These are phyloP conservation scores for Iris macrosiphon DNA, from an alignment of 106 monocot species.

Conservation along the genomic window DNA sequence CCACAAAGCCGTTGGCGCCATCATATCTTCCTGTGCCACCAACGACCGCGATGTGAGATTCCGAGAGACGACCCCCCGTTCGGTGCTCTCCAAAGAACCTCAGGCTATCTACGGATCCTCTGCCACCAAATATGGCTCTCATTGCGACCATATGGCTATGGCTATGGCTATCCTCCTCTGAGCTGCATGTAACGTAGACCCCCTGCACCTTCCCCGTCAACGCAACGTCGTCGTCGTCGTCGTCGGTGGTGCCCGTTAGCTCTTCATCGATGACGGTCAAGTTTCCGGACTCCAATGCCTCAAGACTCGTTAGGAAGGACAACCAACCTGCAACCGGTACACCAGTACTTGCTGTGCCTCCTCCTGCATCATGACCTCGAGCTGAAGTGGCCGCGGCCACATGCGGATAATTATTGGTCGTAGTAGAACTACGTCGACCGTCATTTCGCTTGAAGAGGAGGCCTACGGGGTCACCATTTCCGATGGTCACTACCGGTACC, in stretches of 20 bases:
- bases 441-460: neutral
- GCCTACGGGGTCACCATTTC: neutral
- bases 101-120: constrained; percentile 23
- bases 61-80: constrained; percentile 7
- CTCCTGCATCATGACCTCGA: too few relatives aligned
- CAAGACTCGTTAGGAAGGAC: constrained; percentile 6
- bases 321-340: constrained; percentile 10
- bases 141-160: constrained; percentile 42
- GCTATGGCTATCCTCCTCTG: constrained; percentile 2
- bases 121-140: constrained; percentile 16
- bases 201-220: constrained; percentile 32
- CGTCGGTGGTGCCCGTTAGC: constrained; percentile 9
- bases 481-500: neutral
- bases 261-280: constrained; percentile 29
- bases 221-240: constrained; percentile 1
- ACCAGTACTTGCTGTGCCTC: neutral
- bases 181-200: constrained; percentile 27
- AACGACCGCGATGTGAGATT: constrained; percentile 49
- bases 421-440: neutral
- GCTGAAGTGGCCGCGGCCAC: neutral
- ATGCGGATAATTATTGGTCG: neutral
- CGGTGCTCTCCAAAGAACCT: constrained; percentile 45
- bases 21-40: constrained; percentile 47
- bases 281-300: constrained; percentile 19
- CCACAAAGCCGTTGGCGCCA: constrained; percentile 40